Evolutionary conservation across 2,329 filamentous ascomycete genomes (phyloP), one percentile per base, ranked within the genome.

Genomic region (Aureobasidium pullulans): DNA sequence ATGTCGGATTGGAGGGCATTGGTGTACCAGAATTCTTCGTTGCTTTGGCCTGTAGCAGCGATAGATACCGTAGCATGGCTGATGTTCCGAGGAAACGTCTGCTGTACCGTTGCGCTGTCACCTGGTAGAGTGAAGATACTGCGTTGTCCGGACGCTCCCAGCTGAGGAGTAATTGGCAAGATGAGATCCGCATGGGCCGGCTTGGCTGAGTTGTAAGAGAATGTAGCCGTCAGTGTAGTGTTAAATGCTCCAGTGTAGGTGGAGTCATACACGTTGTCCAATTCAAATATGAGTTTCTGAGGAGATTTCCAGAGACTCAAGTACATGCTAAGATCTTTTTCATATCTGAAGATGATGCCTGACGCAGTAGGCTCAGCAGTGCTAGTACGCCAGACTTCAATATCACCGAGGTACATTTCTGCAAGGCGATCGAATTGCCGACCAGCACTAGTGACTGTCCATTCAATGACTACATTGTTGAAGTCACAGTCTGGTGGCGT

Each of bases 1-100:
- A 77, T 77, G 63, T 85, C 81, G 9, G 81, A 82, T 44, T 85
- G 79, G 2, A 87, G 81, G 1, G 90, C 84, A 67, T 93, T 93
- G 60, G 80, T 82, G 84, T 88, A 94, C 89, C 90, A 95, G 67
- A 93, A 93, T 70, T 95, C 90, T 73, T 94, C 90, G 15, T 79
- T 74, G 0, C 80, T 80, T 70, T 94, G 90, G 0, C 88, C 90
- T 64, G 85, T 90, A 15, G 89, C 88, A 8, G 87, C 84, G n/a
- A 94, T 79, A 0, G 87, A 84, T 59, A 93, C 83, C 8, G 91
- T 81, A 16, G 89, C 90, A 60, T 85, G 84, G 57, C 82, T 81
- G 19, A 80, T 79, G 66, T 89, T 87, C 52, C 74, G 77, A 2
- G 89, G 89, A 44, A 95, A 77, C n/a, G 65, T 73, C 43, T 90